Conservation (phyloP, 169 alveolate species). For the Babesia caballi region DNA sequence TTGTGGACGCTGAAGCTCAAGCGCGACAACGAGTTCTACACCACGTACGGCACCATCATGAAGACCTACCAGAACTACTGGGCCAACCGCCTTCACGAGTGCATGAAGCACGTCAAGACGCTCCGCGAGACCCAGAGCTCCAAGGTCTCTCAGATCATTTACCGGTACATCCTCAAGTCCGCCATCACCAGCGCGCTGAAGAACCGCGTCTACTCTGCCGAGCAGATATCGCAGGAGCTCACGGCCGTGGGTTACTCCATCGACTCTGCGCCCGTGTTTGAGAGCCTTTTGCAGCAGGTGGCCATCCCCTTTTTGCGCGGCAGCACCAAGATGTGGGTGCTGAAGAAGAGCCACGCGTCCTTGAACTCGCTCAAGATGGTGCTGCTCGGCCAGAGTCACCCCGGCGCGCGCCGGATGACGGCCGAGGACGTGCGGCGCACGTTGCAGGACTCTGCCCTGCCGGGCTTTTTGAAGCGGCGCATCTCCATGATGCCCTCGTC, state of each 20-base stretch:
- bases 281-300: conserved; percentile 43
- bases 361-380: conserved; percentile 8
- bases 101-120: conserved; percentile 36
- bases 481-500: conserved; percentile 13
- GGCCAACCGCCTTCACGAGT: conserved; percentile 28
- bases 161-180: conserved; percentile 30
- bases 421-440: conserved; percentile 5
- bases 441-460: conserved; percentile 14
- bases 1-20: conserved; percentile 50
- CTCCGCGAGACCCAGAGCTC: conserved; percentile 19
- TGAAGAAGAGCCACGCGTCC: conserved; percentile 20
- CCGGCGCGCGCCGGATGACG: conserved; percentile 1
- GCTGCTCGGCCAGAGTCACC: not conserved
- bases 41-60: conserved; percentile 14
- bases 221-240: conserved; percentile 33
- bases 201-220: conserved; percentile 31
- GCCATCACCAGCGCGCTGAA: conserved; percentile 24
- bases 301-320: conserved; percentile 37
- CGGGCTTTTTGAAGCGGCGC: conserved; percentile 26
- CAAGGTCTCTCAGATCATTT: conserved; percentile 32
- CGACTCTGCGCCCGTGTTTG: conserved; percentile 19
- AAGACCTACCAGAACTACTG: conserved; percentile 34
- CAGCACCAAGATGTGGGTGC: conserved; percentile 30
- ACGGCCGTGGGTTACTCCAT: conserved; percentile 37
- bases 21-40: conserved; percentile 38